These are phyloP conservation scores for Hemerocallis citrina DNA, from an alignment of 106 monocot genomes.

Conservation along the genomic window DNA sequence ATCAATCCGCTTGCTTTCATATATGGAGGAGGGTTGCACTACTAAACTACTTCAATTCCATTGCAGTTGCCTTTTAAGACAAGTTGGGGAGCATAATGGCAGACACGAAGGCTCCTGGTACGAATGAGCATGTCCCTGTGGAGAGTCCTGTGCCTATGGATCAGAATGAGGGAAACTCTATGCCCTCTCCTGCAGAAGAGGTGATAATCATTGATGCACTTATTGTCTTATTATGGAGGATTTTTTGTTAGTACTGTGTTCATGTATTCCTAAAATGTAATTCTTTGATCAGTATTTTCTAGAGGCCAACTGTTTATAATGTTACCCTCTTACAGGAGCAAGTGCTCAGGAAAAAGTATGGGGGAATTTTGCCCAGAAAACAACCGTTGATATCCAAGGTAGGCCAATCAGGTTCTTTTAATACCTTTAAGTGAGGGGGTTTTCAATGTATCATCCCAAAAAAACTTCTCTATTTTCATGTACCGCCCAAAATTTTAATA, in stretches of 20 bases:
- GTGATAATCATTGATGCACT: neutral
- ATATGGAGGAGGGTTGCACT: no score
- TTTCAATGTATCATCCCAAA: no score
- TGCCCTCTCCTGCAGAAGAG: slow-evolving; percentile 19
- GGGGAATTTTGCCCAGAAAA: slow-evolving; percentile 24
- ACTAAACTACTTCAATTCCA: no score
- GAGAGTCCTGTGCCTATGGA: slow-evolving; percentile 4
- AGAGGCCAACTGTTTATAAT: neutral
- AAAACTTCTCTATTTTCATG: no score
- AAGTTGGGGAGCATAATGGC: neutral
- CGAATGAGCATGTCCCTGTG: slow-evolving; percentile 1
- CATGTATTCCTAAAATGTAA: neutral
- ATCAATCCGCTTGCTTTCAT: no score
- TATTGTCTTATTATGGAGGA: no score
- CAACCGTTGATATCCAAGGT: slow-evolving; percentile 29
- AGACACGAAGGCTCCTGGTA: neutral
- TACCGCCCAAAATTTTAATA: neutral
- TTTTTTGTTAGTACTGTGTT: no score
- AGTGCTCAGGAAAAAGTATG: slow-evolving; percentile 25
- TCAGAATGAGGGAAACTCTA: slow-evolving; percentile 11
- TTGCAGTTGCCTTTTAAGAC: neutral
- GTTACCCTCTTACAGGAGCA: slow-evolving; percentile 12
- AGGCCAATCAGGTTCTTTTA: neutral
- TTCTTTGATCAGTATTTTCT: neutral
- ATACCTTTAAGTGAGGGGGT: no score